Conservation (phyloP, 371 early-diverging fungal species). For the Actinomucor elegans region DNA sequence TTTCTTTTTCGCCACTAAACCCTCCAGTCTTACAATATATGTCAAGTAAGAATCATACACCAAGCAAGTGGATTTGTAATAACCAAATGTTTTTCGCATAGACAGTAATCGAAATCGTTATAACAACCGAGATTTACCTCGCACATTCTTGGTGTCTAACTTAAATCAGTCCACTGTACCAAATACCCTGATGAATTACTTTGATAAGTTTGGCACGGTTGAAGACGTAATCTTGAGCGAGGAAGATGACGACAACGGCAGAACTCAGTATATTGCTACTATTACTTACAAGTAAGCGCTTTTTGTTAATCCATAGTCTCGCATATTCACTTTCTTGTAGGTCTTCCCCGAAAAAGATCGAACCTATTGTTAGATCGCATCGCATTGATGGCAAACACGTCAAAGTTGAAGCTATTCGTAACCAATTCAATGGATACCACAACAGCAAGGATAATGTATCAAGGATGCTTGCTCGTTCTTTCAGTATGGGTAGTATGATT, state of each 20-base stretch:
- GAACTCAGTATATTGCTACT: background rate
- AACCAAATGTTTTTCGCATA: too few relatives aligned
- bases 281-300: background rate
- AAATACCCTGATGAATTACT: constrained; percentile 11
- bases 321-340: background rate
- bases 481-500: constrained; percentile 13
- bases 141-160: background rate
- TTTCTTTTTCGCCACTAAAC: too few relatives aligned
- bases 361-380: background rate
- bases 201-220: background rate
- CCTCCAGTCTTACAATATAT: too few relatives aligned
- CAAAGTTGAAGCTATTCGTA: background rate
- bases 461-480: background rate
- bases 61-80: too few relatives aligned
- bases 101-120: background rate
- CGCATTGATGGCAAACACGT: constrained; percentile 3
- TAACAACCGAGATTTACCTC: background rate
- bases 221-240: background rate
- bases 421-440: background rate
- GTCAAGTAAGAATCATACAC: too few relatives aligned
- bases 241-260: constrained; percentile 3
- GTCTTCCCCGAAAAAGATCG: background rate
- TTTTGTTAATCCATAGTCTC: background rate
- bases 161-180: constrained; percentile 6
- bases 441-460: background rate